Conservation (phyloP, 805 yeast genomes). For the Candida golubevii region DNA sequence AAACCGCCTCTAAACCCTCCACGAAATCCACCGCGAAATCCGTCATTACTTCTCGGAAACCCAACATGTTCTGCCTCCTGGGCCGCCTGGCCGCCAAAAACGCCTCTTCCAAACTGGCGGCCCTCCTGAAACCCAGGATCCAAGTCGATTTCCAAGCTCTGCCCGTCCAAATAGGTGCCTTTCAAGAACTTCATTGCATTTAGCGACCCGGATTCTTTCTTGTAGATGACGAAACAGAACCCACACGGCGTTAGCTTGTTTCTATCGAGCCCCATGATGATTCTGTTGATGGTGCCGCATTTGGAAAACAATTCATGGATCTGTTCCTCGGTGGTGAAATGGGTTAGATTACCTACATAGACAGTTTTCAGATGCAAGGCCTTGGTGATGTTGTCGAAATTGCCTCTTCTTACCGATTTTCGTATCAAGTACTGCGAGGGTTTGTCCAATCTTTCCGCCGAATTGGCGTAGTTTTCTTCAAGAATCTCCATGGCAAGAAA, state of each 20-base stretch:
- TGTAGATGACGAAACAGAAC: slow-evolving; percentile 86
- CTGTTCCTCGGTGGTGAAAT: slow-evolving; percentile 93
- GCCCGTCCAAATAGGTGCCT: slow-evolving; percentile 80
- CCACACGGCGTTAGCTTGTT: slow-evolving; percentile 93
- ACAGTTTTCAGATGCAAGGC: slow-evolving; percentile 70
- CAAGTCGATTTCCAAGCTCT: slow-evolving; percentile 76
- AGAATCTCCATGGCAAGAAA: slow-evolving; percentile 31
- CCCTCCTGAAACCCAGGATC: slow-evolving; percentile 97
- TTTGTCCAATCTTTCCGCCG: slow-evolving; percentile 63
- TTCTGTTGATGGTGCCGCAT: slow-evolving; percentile 72
- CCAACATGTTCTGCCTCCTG: slow-evolving; percentile 48
- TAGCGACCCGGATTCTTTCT: slow-evolving; percentile 63
- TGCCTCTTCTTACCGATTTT: slow-evolving; percentile 54
- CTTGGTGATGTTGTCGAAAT: slow-evolving; percentile 58
- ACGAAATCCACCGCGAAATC: slow-evolving; percentile 14
- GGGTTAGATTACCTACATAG: slow-evolving; percentile 87
- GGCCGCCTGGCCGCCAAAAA: slow-evolving; percentile 85
- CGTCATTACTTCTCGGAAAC: slow-evolving; percentile 10
- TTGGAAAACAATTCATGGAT: slow-evolving; percentile 80
- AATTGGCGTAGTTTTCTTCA: slow-evolving; percentile 50
- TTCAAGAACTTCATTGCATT: slow-evolving; percentile 79
- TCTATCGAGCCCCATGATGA: slow-evolving; percentile 93
- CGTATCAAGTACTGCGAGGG: slow-evolving; percentile 67
- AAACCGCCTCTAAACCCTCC: slow-evolving; percentile 41
- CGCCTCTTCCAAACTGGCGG: slow-evolving; percentile 92